Conservation (phyloP, 2,329 filamentous ascomycete genomes). For the Nothophoma quercina region DNA sequence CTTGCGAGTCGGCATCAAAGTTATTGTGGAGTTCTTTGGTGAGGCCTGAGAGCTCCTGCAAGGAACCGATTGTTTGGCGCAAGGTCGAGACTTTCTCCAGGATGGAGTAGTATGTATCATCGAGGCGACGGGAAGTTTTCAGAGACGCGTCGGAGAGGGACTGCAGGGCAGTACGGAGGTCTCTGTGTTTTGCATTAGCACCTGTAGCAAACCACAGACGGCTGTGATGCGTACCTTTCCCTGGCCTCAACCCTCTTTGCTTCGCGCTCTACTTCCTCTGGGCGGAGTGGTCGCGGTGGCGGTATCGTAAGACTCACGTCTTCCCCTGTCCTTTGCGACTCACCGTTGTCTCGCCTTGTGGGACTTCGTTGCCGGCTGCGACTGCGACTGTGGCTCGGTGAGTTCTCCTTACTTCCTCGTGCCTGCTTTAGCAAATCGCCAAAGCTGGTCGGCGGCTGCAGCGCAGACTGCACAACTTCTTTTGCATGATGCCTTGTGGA, state of each 20-base stretch:
- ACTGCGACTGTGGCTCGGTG: conserved; percentile 41
- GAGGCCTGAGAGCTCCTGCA: conserved; percentile 72
- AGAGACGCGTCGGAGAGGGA: conserved; percentile 67
- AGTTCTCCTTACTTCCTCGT: conserved; percentile 40
- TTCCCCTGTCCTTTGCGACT: not conserved
- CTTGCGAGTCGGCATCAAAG: conserved; percentile 67
- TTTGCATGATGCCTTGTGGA: conserved; percentile 47
- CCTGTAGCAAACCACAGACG: not conserved
- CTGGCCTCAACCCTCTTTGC: conserved; percentile 45
- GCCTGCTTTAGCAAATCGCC: conserved; percentile 52
- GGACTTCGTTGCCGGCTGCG: conserved; percentile 29
- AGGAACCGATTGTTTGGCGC: conserved; percentile 67
- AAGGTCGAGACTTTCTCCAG: conserved; percentile 72
- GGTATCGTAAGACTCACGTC: conserved; percentile 24
- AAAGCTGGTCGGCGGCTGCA: conserved; percentile 55
- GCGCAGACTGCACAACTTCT: conserved; percentile 55
- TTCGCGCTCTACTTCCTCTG: conserved; percentile 51
- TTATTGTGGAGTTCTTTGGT: conserved; percentile 65
- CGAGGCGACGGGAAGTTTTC: conserved; percentile 69
- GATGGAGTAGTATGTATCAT: conserved; percentile 77
- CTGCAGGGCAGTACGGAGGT: conserved; percentile 52
- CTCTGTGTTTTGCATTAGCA: conserved; percentile 38
- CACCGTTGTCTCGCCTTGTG: not conserved
- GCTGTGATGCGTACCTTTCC: conserved; percentile 41
- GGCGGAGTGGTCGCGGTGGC: conserved; percentile 41